Conservation (phyloP, 2,329 filamentous ascomycete species). For the Colletotrichum sidae region DNA sequence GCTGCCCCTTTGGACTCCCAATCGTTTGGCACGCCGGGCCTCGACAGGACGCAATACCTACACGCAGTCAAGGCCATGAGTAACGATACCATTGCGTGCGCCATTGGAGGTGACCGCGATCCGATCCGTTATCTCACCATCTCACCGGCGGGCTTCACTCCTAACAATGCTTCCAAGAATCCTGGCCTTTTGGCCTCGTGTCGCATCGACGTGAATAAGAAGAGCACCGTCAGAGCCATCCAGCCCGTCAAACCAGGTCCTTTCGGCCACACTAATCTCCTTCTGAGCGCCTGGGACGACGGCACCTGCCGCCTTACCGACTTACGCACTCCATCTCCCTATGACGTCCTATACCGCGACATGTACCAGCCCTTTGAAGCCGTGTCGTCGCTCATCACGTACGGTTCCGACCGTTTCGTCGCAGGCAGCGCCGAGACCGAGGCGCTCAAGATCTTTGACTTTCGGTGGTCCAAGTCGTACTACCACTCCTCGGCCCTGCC, state of each 20-base stretch:
- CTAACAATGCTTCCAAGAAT: constrained; percentile 50
- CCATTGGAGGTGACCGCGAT: constrained; percentile 52
- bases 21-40: constrained; percentile 26
- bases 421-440: constrained; percentile 58
- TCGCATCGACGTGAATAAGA: constrained; percentile 45
- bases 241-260: constrained; percentile 52
- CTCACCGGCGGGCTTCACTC: constrained; percentile 57
- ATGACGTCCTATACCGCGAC: constrained; percentile 64
- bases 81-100: constrained; percentile 57
- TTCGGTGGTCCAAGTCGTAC: constrained; percentile 63
- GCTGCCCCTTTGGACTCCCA: constrained; percentile 25
- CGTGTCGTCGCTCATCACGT: constrained; percentile 60
- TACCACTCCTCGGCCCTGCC: constrained; percentile 60
- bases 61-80: constrained; percentile 59
- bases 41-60: constrained; percentile 40
- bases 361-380: constrained; percentile 60
- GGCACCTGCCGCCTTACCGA: constrained; percentile 58
- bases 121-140: constrained; percentile 60
- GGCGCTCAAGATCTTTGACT: constrained; percentile 65
- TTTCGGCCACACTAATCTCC: constrained; percentile 50
- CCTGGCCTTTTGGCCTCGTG: constrained; percentile 42
- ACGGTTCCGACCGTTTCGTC: constrained; percentile 63
- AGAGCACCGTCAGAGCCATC: constrained; percentile 57
- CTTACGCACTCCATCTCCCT: constrained; percentile 58
- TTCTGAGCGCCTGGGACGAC: constrained; percentile 66